Percentiles rank a stretch among this genome's conserved stretches.
These are phyloP conservation scores for Hygrophila difformis DNA, from an alignment of 257 asterid genomes.

Conservation along the genomic window DNA sequence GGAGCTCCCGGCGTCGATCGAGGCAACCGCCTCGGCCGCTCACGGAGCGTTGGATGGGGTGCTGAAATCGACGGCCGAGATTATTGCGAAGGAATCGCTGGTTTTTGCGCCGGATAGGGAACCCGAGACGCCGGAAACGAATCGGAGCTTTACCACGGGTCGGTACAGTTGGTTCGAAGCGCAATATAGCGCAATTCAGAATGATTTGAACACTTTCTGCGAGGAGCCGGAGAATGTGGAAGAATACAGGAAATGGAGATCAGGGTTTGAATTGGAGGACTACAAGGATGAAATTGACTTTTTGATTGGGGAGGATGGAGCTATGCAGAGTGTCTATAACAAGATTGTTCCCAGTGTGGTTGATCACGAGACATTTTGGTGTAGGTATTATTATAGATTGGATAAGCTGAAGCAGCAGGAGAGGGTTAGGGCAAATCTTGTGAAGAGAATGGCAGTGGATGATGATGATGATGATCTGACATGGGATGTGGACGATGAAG, in stretches of 20 bases:
- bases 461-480: constrained; percentile 74
- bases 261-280: constrained; percentile 47
- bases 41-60: constrained; percentile 62
- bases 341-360: constrained; percentile 50
- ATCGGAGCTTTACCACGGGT: constrained; percentile 30
- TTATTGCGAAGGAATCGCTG: constrained; percentile 50
- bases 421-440: constrained; percentile 61
- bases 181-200: constrained; percentile 46
- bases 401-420: constrained; percentile 74
- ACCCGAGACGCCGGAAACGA: constrained; percentile 44
- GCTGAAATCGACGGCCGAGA: constrained; percentile 58
- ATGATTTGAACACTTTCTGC: constrained; percentile 39
- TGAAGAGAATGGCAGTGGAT: constrained; percentile 51
- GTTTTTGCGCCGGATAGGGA: constrained; percentile 42
- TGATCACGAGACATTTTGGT: constrained; percentile 67
- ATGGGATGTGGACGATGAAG: constrained; percentile 84
- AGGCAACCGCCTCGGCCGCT: constrained; percentile 59
- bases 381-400: constrained; percentile 63
- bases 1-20: constrained; percentile 91
- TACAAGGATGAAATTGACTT: constrained; percentile 31
- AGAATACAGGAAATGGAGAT: constrained; percentile 59
- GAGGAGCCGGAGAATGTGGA: constrained; percentile 67
- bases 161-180: constrained; percentile 68
- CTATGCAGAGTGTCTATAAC: constrained; percentile 37
- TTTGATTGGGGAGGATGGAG: constrained; percentile 49